Evolutionary conservation across 805 yeast genomes (phyloP).

Genomic region (Komagataella pseudopastoris): DNA sequence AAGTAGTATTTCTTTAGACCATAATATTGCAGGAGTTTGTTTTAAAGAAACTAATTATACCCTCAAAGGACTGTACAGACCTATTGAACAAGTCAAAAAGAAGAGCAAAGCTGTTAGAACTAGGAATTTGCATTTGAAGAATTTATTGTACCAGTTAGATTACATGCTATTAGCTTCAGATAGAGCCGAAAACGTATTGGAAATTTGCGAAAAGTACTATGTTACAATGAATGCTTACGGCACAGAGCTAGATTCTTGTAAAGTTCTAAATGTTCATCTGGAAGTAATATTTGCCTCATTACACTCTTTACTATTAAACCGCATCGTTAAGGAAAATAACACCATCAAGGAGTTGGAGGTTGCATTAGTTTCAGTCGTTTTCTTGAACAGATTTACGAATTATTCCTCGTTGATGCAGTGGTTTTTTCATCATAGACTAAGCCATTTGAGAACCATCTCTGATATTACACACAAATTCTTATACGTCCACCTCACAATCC

Average conservation of each 20-base stretch:
- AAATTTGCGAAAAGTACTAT: background rate
- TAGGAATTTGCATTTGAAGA: background rate
- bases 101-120: background rate
- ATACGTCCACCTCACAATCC: background rate
- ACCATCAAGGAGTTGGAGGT: background rate
- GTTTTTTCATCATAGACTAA: background rate
- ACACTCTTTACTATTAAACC: background rate
- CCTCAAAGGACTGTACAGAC: background rate
- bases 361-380: background rate
- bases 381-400: background rate
- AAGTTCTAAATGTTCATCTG: background rate
- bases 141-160: background rate
- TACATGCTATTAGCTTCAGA: background rate
- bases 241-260: background rate
- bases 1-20: background rate
- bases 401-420: background rate
- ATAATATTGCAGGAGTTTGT: background rate
- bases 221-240: background rate
- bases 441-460: background rate
- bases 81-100: background rate
- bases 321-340: background rate
- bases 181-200: background rate
- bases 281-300: background rate
- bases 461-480: background rate
- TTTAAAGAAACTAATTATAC: background rate